A percentile compares a stretch with the other conserved stretches of the same genome.
phyloP scores from a whole-genome alignment of 441 rosid genomes.

The Populus hybrid region DNA sequence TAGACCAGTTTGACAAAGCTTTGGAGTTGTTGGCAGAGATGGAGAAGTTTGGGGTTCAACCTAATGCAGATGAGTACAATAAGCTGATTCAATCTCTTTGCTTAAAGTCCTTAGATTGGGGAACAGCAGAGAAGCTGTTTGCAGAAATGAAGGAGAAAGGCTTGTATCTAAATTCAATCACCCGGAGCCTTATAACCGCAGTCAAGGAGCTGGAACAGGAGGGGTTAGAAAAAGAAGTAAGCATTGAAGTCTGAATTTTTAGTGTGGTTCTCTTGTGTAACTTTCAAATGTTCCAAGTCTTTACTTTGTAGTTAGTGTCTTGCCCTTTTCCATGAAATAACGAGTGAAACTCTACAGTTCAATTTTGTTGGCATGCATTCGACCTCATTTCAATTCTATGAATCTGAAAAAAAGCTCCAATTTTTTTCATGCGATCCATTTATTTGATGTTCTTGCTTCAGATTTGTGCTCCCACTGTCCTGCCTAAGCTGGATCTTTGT shows the following conservation, averaged over 20 bases:
- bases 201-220: slow-evolving; percentile 75
- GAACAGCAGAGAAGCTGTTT: slow-evolving; percentile 60
- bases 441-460: background rate
- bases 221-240: slow-evolving; percentile 20
- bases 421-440: background rate
- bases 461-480: background rate
- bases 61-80: slow-evolving; percentile 66
- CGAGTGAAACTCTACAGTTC: slow-evolving; percentile 6
- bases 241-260: slow-evolving; percentile 12
- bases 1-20: slow-evolving; percentile 69
- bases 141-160: slow-evolving; percentile 68
- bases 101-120: slow-evolving; percentile 73
- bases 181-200: slow-evolving; percentile 62
- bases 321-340: background rate
- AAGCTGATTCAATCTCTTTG: slow-evolving; percentile 81
- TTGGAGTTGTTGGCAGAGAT: slow-evolving; percentile 62
- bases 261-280: background rate
- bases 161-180: slow-evolving; percentile 62
- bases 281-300: background rate
- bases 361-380: slow-evolving; percentile 7
- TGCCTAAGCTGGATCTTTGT: background rate
- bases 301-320: background rate
- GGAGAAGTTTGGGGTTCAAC: slow-evolving; percentile 56
- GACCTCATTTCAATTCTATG: background rate
- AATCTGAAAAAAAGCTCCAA: background rate